Evolutionary conservation across 805 yeast genomes (phyloP), one percentile per base, ranked within the genome.

Genomic region (Priceomyces castillae): DNA sequence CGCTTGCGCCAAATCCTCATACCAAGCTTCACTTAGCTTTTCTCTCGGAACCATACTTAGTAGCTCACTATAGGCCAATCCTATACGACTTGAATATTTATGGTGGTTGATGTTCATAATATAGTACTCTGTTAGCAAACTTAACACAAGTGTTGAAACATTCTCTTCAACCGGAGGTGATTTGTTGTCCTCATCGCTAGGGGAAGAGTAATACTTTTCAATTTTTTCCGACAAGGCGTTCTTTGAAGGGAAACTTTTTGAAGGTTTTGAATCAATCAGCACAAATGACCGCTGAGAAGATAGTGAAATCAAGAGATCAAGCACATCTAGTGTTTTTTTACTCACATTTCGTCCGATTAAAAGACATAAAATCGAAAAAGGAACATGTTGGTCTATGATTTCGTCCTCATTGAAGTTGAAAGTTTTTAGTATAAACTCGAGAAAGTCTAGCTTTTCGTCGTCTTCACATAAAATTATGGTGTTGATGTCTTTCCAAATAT

Each of bases 341-440:
- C 42, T 47, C 5, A 54, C 34, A 1, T 39, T 30, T 11, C 44
- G 23, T 16, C 59, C 54, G 2, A 69, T 44, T 17, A 84, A 56
- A 1, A 74, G 45, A 1, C 76, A 65, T 15, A 88, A 51, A 1
- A 90, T 58, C 0, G 86, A 73, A 34, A 88, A 62, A 0, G 98
- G 97, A 6, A 86, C 66, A 57, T 92, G 97, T 15, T 76, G 73
- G 0, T 80, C 67, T 6, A 84, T 64, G 85, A 89, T 88, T 48
- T 90, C 98, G 52, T 90, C 97, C 49, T 92, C 99, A 34, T 77
- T 78, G 22, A 90, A 80, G 49, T 86, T 78, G 66, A 88, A 92
- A 41, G 76, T 75, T 17, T 70, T 67, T 10, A 89, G 49, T 14
- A 87, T 72, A 59, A 82, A 90, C 4, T 67, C 62, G 6, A 88